phyloP scores from a whole-genome alignment of 345 rosid species.

The Syzygium aqueum region DNA sequence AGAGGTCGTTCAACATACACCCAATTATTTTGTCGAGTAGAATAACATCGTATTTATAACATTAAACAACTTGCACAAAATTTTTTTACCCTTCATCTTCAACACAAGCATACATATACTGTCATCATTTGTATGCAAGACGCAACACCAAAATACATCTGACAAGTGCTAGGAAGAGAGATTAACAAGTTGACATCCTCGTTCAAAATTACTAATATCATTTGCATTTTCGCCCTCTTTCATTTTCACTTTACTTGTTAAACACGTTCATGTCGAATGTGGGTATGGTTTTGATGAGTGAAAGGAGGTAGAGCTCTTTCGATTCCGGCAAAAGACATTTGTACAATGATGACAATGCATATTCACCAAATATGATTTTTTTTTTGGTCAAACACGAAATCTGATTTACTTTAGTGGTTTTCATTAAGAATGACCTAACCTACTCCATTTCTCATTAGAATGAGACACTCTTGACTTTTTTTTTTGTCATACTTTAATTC shows the following conservation, averaged over 20 bases:
- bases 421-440: fast-evolving
- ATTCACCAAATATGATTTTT: neutral
- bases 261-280: neutral
- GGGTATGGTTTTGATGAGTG: neutral
- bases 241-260: neutral
- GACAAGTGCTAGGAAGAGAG: neutral
- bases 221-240: neutral
- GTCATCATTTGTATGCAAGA: neutral
- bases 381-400: too few species aligned
- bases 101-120: neutral
- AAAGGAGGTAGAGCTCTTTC: neutral
- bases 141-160: neutral
- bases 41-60: neutral
- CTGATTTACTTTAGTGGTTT: neutral
- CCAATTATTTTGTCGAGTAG: neutral
- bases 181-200: neutral
- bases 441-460: neutral
- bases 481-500: too few species aligned
- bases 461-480: neutral
- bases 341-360: fast-evolving
- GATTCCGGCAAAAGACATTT: neutral
- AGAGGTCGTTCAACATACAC: neutral
- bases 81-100: neutral
- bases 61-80: neutral
- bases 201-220: neutral